Evolutionary conservation across 306 rosid species (phyloP).

Genomic region (Fragaria nilgerrensis): DNA sequence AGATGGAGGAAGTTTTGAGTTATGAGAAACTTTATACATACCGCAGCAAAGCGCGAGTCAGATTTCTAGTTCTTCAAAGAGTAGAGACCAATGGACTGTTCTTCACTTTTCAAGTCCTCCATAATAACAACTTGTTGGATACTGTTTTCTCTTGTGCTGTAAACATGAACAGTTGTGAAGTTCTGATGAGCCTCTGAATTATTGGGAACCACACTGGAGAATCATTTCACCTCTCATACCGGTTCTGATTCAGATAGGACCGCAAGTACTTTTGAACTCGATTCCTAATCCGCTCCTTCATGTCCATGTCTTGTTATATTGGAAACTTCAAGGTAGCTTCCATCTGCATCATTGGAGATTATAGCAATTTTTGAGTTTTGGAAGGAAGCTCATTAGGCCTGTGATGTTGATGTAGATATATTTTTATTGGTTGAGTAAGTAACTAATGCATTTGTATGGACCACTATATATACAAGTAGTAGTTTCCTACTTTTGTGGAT

Average conservation of each 20-base stretch:
- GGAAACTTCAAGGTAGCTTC: constrained; percentile 4
- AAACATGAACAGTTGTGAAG: neutral
- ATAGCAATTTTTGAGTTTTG: neutral
- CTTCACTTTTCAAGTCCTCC: no score
- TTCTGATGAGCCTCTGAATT: neutral
- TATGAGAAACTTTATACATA: no score
- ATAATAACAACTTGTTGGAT: neutral
- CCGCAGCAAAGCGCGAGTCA: no score
- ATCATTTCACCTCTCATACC: neutral
- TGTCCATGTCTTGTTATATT: constrained; percentile 2
- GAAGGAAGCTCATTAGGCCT: constrained; percentile 1
- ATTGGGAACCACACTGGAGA: neutral
- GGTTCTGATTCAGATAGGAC: neutral
- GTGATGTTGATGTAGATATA: neutral
- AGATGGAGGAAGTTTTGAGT: no score
- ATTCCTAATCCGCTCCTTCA: neutral
- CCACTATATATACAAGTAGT: neutral
- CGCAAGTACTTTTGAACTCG: neutral
- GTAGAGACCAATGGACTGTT: no score
- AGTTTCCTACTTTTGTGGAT: neutral
- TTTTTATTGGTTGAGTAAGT: neutral
- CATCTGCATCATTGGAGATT: neutral
- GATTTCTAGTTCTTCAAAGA: no score
- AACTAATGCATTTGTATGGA: neutral
- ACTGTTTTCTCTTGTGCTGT: neutral